Evolutionary conservation across 768 basidiomycete species (phyloP), one percentile per base, ranked within the genome.

Genomic region (Lactarius deliciosus): DNA sequence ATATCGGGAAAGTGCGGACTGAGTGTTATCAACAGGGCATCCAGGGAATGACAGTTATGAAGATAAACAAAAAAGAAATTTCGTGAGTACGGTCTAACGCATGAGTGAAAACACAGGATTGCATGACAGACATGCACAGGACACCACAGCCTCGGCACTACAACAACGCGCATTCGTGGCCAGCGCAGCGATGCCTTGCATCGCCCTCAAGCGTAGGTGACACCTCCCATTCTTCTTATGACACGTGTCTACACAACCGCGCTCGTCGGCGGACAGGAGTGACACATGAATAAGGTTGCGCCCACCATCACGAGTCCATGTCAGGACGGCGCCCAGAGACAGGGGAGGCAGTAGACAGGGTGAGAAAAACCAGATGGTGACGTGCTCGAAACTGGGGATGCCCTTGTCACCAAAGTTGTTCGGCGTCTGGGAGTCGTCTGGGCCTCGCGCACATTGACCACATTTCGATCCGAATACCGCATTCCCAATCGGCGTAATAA

Each of bases 381-480:
- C 81, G 63, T 83, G 81, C 76, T 98, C 96, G 68, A 96, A 91
- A 2, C 86, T 83, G 38, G 96, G 82, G 76, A 87, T 98, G 2
- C 89, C 92, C 70, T 90, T 90, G 22, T 86, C 85, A 1, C 92
- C 94, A 74, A 96, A 38, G 69, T 84, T 83, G 73, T 86, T 84
- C 9, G 81, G 84, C 1, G 93, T 94, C 61, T 88, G 75, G 10
- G 77, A 88, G 53, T 87, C 1, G 93, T 94, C 61, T 88, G 75
- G 10, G 77, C 88, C 54, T 87, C 83, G 57, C 84, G 82, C 5
- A 96, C 90, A 22, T 96, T 79, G 28, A 95, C 86, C 54, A 98
- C 83, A 75, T 85, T 94, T 99, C 96, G 71, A 96, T 92, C 5
- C 97, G 88, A 72, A 98, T 94, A 2, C 96, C 96, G 72, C 89